Evolutionary conservation across 75 land plant genomes (phyloP).

Genomic region (Larix kaempferi): DNA sequence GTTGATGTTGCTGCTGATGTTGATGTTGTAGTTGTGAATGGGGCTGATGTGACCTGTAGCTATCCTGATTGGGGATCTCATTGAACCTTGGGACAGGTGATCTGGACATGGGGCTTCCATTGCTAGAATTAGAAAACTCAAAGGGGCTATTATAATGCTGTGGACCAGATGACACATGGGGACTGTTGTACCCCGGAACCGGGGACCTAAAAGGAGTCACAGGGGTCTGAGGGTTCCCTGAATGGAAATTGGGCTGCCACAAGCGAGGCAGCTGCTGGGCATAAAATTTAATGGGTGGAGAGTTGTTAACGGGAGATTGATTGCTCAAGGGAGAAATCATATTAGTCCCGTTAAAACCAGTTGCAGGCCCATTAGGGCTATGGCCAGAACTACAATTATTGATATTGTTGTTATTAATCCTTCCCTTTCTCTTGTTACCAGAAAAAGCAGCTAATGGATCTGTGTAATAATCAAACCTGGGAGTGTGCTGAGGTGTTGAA

Average conservation of each 20-base stretch:
- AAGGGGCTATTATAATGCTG: background rate
- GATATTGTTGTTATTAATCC: background rate
- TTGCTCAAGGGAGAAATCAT: constrained; percentile 9
- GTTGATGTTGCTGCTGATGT: background rate
- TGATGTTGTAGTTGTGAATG: background rate
- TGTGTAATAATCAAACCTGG: constrained; percentile 64
- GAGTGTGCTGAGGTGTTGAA: constrained; percentile 12
- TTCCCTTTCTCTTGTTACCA: constrained; percentile 19
- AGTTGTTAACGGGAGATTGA: constrained; percentile 3
- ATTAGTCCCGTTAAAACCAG: constrained; percentile 5
- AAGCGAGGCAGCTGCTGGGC: constrained; percentile 4
- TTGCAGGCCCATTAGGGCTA: constrained; percentile 1
- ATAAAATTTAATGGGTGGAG: constrained; percentile 10
- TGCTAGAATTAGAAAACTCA: background rate
- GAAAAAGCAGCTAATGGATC: constrained; percentile 61
- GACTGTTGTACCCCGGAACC: background rate
- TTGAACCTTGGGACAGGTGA: background rate
- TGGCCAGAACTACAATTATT: background rate
- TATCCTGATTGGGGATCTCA: background rate
- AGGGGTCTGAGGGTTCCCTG: background rate
- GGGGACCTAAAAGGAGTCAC: constrained; percentile 5
- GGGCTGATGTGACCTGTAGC: background rate
- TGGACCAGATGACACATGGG: background rate
- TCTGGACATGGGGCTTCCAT: background rate
- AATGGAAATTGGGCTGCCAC: background rate